A percentile compares a stretch with the other conserved stretches of the same genome.
phyloP scores from a whole-genome alignment of 1,284 basidiomycete genomes.

The Coniferiporia sulphurascens region DNA sequence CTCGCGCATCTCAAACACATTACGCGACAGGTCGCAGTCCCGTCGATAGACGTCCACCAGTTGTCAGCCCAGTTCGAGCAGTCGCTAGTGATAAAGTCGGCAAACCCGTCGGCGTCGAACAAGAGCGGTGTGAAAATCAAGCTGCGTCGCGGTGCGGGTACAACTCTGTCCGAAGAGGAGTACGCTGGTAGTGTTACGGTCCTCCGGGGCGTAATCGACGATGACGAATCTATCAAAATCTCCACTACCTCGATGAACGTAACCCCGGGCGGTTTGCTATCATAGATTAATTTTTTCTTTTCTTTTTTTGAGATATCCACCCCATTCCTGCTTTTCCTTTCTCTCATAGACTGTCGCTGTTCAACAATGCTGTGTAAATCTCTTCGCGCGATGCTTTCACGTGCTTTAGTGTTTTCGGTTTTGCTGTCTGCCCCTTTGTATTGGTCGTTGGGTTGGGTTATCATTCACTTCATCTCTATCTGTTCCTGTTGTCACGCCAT shows the following conservation, averaged over 20 bases:
- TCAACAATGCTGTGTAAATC: no score
- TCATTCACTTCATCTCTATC: no score
- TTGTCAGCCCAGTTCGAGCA: slow-evolving; percentile 62
- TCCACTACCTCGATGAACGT: not conserved
- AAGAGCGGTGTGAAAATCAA: slow-evolving; percentile 45
- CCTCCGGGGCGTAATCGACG: slow-evolving; percentile 57
- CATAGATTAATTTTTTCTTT: not conserved
- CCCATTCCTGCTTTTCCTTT: not conserved
- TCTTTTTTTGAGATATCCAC: not conserved
- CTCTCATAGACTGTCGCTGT: no score
- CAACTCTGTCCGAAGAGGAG: slow-evolving; percentile 79
- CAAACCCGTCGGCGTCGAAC: slow-evolving; percentile 25
- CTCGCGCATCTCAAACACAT: slow-evolving; percentile 90
- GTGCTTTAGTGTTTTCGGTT: no score
- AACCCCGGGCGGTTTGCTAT: not conserved
- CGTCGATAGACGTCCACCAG: slow-evolving; percentile 66
- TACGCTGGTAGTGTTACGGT: slow-evolving; percentile 69
- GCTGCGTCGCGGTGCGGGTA: slow-evolving; percentile 65
- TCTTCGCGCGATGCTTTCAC: no score
- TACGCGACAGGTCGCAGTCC: slow-evolving; percentile 72
- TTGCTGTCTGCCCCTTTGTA: no score
- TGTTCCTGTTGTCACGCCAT: no score
- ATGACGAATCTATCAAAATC: slow-evolving; percentile 30
- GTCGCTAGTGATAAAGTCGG: slow-evolving; percentile 36
- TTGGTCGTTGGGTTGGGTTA: no score